Evolutionary conservation across 2,329 filamentous ascomycete genomes (phyloP), one percentile per base, ranked within the genome.

Genomic region (Ceratocystis ficicola): DNA sequence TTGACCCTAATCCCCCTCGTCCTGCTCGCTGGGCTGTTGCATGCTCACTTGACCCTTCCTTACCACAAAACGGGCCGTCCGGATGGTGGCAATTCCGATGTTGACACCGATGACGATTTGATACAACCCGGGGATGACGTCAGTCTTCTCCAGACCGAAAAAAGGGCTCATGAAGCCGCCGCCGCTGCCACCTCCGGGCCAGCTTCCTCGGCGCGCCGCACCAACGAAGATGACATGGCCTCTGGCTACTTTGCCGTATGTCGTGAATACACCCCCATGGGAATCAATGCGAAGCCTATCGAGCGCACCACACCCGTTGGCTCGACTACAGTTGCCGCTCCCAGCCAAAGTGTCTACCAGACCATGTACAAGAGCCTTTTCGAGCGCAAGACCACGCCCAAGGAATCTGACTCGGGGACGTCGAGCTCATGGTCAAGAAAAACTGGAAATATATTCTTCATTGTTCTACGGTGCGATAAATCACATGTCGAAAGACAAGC

Each of bases 281-380:
- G 91, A 52, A 87, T 95, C 74, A 95, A 95, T 78, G 90, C 90
- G 68, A 95, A 93, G 76, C 91, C 92, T 5, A 91, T 93, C 67
- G 92, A 96, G 76, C 84, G 90, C 68, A 84, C 86, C 41, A 93
- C 89, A 0, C 90, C 91, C 5, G 83, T 89, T 12, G 90, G 90
- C 20, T 86, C 88, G 66, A 76, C 83, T 64, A 87, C 88, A 17
- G 85, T 94, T 57, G 84, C 87, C 44, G 80, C 88, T 52, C 88
- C 91, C 66, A 95, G 90, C 72, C 91, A 89, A 66, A 96, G 93
- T 74, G 93, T 99, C 46, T 97, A 97, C 75, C 94, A 97, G 81
- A 88, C 88, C 74, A 96, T 99, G 90, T 99, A 99, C 76, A 82
- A 91, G 73, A 96, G 89, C 74, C 87, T 99, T 68, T 97, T 99